A percentile compares a stretch with the other conserved stretches of the same genome.
These are phyloP conservation scores for Sugiyamaella floridensis DNA, from an alignment of 805 yeast species.

Conservation along the genomic window DNA sequence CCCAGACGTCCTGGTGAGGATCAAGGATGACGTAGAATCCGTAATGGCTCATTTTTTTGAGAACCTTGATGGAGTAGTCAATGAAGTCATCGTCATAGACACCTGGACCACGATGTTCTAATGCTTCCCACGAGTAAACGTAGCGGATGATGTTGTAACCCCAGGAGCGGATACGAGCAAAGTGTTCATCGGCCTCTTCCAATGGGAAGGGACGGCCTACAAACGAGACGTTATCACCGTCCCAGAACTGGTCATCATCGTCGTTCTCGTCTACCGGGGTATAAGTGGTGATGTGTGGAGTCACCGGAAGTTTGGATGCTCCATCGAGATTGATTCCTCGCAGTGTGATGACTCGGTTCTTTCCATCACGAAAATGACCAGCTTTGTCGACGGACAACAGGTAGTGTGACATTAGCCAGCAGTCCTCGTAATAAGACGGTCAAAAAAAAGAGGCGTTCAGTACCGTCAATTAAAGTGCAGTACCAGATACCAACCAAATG, in stretches of 20 bases:
- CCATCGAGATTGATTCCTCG: conserved; percentile 81
- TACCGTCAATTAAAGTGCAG: too few relatives aligned
- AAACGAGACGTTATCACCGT: conserved; percentile 66
- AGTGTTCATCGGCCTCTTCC: conserved; percentile 62
- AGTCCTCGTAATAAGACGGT: too few relatives aligned
- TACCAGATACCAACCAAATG: too few relatives aligned
- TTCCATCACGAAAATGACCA: conserved; percentile 52
- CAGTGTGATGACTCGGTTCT: conserved; percentile 53
- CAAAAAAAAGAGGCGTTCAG: too few relatives aligned
- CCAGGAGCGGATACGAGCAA: conserved; percentile 62
- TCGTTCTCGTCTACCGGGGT: conserved; percentile 21
- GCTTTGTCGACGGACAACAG: conserved; percentile 10
- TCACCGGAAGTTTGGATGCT: conserved; percentile 58
- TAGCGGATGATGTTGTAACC: conserved; percentile 77
- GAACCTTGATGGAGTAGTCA: conserved; percentile 57
- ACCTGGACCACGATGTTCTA: conserved; percentile 84
- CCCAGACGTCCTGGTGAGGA: conserved; percentile 94
- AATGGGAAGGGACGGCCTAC: conserved; percentile 75
- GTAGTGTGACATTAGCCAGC: neutral
- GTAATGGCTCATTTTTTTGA: conserved; percentile 49
- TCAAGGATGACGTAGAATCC: conserved; percentile 78
- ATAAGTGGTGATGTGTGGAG: conserved; percentile 41
- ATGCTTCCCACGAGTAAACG: conserved; percentile 85
- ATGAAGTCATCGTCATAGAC: conserved; percentile 69
- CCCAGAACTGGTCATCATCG: conserved; percentile 39